These are phyloP conservation scores for Volutella citrinella DNA, from an alignment of 2,329 filamentous ascomycete genomes.

Conservation along the genomic window DNA sequence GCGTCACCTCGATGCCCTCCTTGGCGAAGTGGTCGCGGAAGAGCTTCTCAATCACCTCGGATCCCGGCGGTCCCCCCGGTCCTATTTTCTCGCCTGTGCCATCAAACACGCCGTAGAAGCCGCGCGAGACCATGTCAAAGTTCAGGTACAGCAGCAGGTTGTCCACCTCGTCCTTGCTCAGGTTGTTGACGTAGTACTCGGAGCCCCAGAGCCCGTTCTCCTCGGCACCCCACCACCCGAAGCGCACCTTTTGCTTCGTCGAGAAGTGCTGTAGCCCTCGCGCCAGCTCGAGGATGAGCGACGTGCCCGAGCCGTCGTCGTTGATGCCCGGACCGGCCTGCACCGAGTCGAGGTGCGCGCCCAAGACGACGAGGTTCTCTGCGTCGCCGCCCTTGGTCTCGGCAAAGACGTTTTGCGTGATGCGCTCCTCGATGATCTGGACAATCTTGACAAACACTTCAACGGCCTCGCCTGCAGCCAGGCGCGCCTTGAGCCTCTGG, in stretches of 20 bases:
- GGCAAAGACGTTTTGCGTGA: slow-evolving; percentile 43
- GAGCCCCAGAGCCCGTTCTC: slow-evolving; percentile 38
- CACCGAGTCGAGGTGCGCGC: slow-evolving; percentile 43
- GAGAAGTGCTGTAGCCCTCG: slow-evolving; percentile 34
- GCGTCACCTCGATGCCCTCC: slow-evolving; percentile 30
- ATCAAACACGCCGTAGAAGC: slow-evolving; percentile 34
- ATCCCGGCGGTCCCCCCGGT: slow-evolving; percentile 32
- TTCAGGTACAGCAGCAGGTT: slow-evolving; percentile 38
- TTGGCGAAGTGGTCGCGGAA: slow-evolving; percentile 30
- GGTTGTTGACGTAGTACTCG: slow-evolving; percentile 35
- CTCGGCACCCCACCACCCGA: slow-evolving; percentile 45
- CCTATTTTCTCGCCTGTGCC: slow-evolving; percentile 34
- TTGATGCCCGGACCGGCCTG: slow-evolving; percentile 44
- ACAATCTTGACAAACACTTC: slow-evolving; percentile 34
- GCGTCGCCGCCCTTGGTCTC: slow-evolving; percentile 43
- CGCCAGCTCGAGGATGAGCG: slow-evolving; percentile 39
- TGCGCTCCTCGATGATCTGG: slow-evolving; percentile 34
- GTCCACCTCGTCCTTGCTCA: slow-evolving; percentile 29
- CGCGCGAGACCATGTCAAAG: slow-evolving; percentile 39
- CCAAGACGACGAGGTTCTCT: slow-evolving; percentile 39
- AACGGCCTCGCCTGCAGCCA: slow-evolving; percentile 31
- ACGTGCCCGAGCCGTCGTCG: slow-evolving; percentile 43
- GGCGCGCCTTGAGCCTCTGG: slow-evolving; percentile 24
- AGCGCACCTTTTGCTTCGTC: slow-evolving; percentile 37
- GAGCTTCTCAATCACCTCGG: slow-evolving; percentile 31